These are phyloP conservation scores for Boletellus sp. DNA, from an alignment of 1,284 basidiomycete species.

Conservation along the genomic window DNA sequence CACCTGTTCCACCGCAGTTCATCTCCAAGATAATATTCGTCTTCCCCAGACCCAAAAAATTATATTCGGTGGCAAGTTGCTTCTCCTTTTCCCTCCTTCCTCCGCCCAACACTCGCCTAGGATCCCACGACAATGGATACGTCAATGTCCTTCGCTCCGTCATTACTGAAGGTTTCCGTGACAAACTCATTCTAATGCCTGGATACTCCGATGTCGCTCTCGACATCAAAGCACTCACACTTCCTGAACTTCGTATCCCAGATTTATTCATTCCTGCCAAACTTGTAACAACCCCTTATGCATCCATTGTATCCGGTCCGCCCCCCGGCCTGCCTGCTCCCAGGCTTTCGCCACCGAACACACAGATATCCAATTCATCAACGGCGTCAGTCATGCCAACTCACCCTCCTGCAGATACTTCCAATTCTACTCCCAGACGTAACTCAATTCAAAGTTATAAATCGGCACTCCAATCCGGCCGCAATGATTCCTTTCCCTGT, in stretches of 20 bases:
- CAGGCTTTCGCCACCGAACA: slow-evolving; percentile 10
- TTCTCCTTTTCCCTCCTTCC: slow-evolving; percentile 6
- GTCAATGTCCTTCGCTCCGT: slow-evolving; percentile 58
- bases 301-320: slow-evolving; percentile 21
- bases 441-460: slow-evolving; percentile 35
- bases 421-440: slow-evolving; percentile 12
- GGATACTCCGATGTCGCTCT: slow-evolving; percentile 59
- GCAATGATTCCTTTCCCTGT: slow-evolving; percentile 18
- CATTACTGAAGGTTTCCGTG: slow-evolving; percentile 58
- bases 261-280: slow-evolving; percentile 64
- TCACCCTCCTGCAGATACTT: slow-evolving; percentile 14
- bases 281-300: slow-evolving; percentile 31
- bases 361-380: slow-evolving; percentile 18
- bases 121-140: slow-evolving; percentile 75
- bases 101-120: slow-evolving; percentile 29
- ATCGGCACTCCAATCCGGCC: slow-evolving; percentile 22
- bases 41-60: slow-evolving; percentile 59
- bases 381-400: slow-evolving; percentile 5
- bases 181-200: slow-evolving; percentile 66
- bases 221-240: slow-evolving; percentile 53
- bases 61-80: slow-evolving; percentile 53
- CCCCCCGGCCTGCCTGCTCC: slow-evolving; percentile 27
- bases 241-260: slow-evolving; percentile 54
- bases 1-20: slow-evolving; percentile 35
- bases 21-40: slow-evolving; percentile 58